Evolutionary conservation across 768 basidiomycete species (phyloP).

Genomic region (Auricularia sp.): DNA sequence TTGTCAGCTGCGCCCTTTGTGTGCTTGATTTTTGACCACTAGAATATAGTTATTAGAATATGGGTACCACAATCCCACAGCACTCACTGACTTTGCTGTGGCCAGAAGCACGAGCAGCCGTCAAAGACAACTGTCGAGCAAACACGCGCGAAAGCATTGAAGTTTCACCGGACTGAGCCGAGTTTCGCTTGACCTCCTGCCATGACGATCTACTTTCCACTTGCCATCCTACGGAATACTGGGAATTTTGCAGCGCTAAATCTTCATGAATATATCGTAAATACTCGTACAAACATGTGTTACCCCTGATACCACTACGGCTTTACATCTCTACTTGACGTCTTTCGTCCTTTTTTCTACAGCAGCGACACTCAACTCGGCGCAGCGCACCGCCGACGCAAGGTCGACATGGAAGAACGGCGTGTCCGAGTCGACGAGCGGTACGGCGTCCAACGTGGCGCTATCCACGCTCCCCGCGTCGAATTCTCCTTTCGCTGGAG

Average conservation of each 20-base stretch:
- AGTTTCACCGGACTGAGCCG: too few relatives aligned
- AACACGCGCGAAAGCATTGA: not conserved
- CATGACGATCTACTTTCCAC: too few relatives aligned
- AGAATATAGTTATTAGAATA: not conserved
- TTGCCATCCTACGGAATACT: too few relatives aligned
- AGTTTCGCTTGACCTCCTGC: too few relatives aligned
- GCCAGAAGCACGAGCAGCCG: slow-evolving; percentile 23
- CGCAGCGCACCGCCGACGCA: slow-evolving; percentile 56
- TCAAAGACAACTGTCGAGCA: slow-evolving; percentile 19
- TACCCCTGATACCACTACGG: not conserved
- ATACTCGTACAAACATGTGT: too few relatives aligned
- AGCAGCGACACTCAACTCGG: slow-evolving; percentile 32
- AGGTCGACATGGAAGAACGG: slow-evolving; percentile 93
- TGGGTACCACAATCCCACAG: not conserved
- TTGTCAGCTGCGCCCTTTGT: slow-evolving; percentile 57
- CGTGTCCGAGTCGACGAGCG: slow-evolving; percentile 33
- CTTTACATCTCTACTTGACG: not conserved
- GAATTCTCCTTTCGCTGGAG: slow-evolving; percentile 1
- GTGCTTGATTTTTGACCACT: slow-evolving; percentile 76
- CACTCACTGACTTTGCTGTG: slow-evolving; percentile 30
- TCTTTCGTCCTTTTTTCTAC: too few relatives aligned
- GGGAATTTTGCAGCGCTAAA: too few relatives aligned
- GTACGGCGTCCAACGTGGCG: slow-evolving; percentile 11
- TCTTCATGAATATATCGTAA: too few relatives aligned
- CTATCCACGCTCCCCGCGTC: slow-evolving; percentile 5